These are phyloP conservation scores for Atkinsonella texensis DNA, from an alignment of 2,329 filamentous ascomycete species.

Conservation along the genomic window DNA sequence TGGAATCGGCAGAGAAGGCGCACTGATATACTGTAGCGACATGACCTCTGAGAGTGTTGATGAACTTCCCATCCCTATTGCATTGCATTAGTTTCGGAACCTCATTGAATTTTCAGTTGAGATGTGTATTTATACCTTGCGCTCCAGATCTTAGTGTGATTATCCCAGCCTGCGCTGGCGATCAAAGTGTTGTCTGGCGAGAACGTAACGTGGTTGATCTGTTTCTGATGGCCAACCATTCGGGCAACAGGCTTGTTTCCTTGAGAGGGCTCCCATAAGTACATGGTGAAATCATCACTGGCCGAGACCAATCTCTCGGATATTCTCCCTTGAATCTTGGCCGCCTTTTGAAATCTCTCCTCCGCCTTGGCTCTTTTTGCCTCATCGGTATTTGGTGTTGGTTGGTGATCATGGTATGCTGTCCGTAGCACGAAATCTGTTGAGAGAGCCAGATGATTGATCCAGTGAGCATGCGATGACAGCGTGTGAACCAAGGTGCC, in stretches of 20 bases:
- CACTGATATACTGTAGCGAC: conserved; percentile 86
- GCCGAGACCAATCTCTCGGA: conserved; percentile 81
- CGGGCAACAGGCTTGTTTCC: conserved; percentile 78
- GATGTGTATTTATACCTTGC: conserved; percentile 39
- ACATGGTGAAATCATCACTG: conserved; percentile 93
- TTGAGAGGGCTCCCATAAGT: conserved; percentile 74
- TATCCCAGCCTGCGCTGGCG: conserved; percentile 84
- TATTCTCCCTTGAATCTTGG: conserved; percentile 61
- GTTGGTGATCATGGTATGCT: conserved; percentile 72
- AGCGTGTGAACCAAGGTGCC: conserved; percentile 74
- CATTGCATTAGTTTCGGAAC: neutral
- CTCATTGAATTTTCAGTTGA: neutral
- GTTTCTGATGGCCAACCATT: conserved; percentile 89
- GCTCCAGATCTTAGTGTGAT: conserved; percentile 88
- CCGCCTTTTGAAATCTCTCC: conserved; percentile 75
- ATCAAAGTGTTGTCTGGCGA: conserved; percentile 82
- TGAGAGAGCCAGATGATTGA: conserved; percentile 88
- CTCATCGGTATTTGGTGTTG: conserved; percentile 53
- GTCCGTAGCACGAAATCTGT: conserved; percentile 85
- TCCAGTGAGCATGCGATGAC: conserved; percentile 78
- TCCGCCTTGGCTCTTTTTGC: conserved; percentile 65
- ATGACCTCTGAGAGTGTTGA: conserved; percentile 79
- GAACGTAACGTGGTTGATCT: conserved; percentile 91
- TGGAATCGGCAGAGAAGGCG: conserved; percentile 81
- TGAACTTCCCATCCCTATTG: conserved; percentile 56